Conservation (phyloP, 371 early-diverging fungal genomes). For the Syncephalastrum contaminatum region DNA sequence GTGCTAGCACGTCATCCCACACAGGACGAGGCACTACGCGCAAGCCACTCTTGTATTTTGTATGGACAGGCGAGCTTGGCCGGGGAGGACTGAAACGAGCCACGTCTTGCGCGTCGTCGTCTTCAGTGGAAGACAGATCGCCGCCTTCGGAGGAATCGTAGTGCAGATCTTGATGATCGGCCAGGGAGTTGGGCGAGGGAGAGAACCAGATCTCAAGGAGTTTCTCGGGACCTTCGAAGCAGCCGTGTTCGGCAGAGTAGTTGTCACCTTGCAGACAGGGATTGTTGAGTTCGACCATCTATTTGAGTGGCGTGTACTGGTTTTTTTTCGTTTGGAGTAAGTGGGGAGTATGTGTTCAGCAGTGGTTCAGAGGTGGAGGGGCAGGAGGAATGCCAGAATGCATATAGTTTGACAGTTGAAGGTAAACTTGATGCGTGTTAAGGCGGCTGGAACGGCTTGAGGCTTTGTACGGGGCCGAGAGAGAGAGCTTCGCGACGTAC, state of each 20-base stretch:
- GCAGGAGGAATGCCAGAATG: slow-evolving; percentile 17
- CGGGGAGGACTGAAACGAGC: slow-evolving; percentile 33
- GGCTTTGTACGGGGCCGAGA: slow-evolving; percentile 18
- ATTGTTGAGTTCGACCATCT: slow-evolving; percentile 19
- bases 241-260: slow-evolving; percentile 51
- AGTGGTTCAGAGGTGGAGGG: slow-evolving; percentile 10
- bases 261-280: slow-evolving; percentile 27
- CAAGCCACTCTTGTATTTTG: slow-evolving; percentile 54
- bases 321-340: background rate
- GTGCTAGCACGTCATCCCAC: slow-evolving; percentile 88
- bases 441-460: slow-evolving; percentile 23
- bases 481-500: slow-evolving; percentile 14
- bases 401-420: slow-evolving; percentile 3
- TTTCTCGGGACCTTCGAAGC: slow-evolving; percentile 94
- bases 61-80: slow-evolving; percentile 8
- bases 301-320: slow-evolving; percentile 3
- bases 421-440: slow-evolving; percentile 2
- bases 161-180: slow-evolving; percentile 37
- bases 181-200: slow-evolving; percentile 35
- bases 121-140: slow-evolving; percentile 14
- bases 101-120: slow-evolving; percentile 26
- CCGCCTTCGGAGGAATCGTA: slow-evolving; percentile 27
- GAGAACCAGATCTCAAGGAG: slow-evolving; percentile 81
- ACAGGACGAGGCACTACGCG: slow-evolving; percentile 71
- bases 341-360: slow-evolving; percentile 5